phyloP scores from a whole-genome alignment of 148 eudicot genomes.

The Nepenthes gracilis region DNA sequence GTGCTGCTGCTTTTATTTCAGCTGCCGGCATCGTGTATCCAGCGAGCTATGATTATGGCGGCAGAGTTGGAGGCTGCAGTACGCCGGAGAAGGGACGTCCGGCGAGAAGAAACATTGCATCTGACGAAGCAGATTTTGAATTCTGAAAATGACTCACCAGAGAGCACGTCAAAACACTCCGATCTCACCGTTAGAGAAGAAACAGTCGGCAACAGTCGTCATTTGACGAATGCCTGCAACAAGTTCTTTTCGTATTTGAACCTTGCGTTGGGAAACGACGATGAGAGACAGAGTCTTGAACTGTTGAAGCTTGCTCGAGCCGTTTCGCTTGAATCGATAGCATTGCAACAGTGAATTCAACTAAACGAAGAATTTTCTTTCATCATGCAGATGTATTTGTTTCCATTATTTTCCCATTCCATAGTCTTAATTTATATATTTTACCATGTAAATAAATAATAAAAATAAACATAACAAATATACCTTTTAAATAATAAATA shows the following conservation, averaged over 20 bases:
- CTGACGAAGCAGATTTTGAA: slow-evolving; percentile 6
- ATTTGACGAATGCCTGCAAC: slow-evolving; percentile 13
- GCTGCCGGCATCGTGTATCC: slow-evolving; percentile 68
- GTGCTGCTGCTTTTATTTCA: slow-evolving; percentile 16
- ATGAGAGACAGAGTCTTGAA: slow-evolving; percentile 20
- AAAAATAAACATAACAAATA: too few relatives aligned
- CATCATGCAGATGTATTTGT: too few relatives aligned
- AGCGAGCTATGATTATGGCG: slow-evolving; percentile 60
- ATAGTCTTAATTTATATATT: too few relatives aligned
- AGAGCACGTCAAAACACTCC: slow-evolving; percentile 4
- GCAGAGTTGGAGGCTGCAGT: slow-evolving; percentile 51
- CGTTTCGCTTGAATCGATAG: slow-evolving; percentile 34
- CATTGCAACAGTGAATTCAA: slow-evolving; percentile 16
- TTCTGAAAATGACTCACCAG: slow-evolving; percentile 6
- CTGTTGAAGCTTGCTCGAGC: slow-evolving; percentile 35
- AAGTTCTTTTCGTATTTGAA: slow-evolving; percentile 34
- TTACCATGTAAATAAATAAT: too few relatives aligned
- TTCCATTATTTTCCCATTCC: too few relatives aligned
- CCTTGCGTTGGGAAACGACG: slow-evolving; percentile 30
- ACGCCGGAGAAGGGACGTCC: slow-evolving; percentile 25
- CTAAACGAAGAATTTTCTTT: background rate
- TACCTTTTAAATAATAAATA: too few relatives aligned
- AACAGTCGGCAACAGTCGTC: slow-evolving; percentile 9
- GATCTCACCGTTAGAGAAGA: slow-evolving; percentile 8
- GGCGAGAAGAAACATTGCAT: slow-evolving; percentile 3